Evolutionary conservation across 2,329 filamentous ascomycete species (phyloP).

Genomic region (Trichoderma asperellum): DNA sequence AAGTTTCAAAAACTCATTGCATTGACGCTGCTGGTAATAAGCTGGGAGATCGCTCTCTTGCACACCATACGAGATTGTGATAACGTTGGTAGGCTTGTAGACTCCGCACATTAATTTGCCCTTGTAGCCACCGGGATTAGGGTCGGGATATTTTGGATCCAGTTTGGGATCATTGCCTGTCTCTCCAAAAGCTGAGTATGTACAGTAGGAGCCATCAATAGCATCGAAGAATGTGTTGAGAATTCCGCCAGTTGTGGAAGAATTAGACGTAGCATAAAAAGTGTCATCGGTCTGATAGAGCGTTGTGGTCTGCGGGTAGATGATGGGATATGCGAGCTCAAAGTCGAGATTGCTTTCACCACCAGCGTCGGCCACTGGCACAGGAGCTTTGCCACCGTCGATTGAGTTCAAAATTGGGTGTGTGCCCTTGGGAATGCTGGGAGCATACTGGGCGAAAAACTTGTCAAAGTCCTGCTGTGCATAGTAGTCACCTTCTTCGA

Average conservation of each 20-base stretch:
- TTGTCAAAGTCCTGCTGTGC: conserved; percentile 51
- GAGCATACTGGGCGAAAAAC: conserved; percentile 51
- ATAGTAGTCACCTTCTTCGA: conserved; percentile 58
- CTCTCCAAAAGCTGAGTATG: conserved; percentile 53
- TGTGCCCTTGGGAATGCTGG: conserved; percentile 27
- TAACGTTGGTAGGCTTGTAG: conserved; percentile 32
- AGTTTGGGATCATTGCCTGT: conserved; percentile 47
- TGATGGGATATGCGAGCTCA: conserved; percentile 51
- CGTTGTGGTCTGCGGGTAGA: conserved; percentile 55
- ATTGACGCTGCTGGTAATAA: conserved; percentile 51
- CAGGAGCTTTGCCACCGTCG: conserved; percentile 30
- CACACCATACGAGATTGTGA: conserved; percentile 53
- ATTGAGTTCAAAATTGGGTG: conserved; percentile 28
- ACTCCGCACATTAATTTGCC: conserved; percentile 37
- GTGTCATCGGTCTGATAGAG: conserved; percentile 53
- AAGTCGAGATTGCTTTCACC: conserved; percentile 54
- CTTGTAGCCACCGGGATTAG: conserved; percentile 34
- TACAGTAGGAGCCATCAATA: conserved; percentile 58
- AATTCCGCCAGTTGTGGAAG: conserved; percentile 40
- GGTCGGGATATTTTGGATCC: conserved; percentile 57
- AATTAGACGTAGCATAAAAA: background rate
- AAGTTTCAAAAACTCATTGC: conserved; percentile 52
- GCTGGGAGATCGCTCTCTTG: conserved; percentile 52
- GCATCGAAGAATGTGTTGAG: conserved; percentile 55
- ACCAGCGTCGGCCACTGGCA: conserved; percentile 36